phyloP scores from a whole-genome alignment of 331 rosid genomes.

The Spiraea crenata region DNA sequence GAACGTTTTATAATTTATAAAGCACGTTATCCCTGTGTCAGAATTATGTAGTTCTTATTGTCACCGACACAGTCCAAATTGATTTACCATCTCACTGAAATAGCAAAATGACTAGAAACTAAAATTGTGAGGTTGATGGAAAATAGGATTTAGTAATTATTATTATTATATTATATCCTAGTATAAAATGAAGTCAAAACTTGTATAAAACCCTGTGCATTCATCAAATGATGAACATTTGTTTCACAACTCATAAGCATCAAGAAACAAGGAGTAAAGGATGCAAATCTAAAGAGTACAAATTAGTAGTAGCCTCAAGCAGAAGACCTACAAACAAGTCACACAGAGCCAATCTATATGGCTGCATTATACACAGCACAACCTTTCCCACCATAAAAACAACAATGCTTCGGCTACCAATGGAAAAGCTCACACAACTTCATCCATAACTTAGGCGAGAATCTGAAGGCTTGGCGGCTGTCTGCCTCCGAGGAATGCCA shows the following conservation, averaged over 20 bases:
- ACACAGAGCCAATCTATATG: slow-evolving; percentile 12
- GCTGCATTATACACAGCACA: slow-evolving; percentile 24
- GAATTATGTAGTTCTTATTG: too few relatives aligned
- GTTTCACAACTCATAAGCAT: background rate
- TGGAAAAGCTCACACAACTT: background rate
- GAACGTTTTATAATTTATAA: too few relatives aligned
- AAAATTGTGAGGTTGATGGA: too few relatives aligned
- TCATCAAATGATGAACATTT: slow-evolving; percentile 24
- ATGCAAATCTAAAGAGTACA: slow-evolving; percentile 27
- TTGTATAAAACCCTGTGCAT: background rate
- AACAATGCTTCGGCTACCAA: slow-evolving; percentile 3
- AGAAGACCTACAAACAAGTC: slow-evolving; percentile 30
- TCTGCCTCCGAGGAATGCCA: slow-evolving; percentile 79
- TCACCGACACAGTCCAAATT: too few relatives aligned
- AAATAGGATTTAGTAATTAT: too few relatives aligned
- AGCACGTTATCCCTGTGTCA: too few relatives aligned
- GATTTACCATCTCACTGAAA: background rate
- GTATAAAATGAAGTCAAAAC: background rate
- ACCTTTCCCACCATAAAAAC: slow-evolving; percentile 8
- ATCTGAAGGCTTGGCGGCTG: slow-evolving; percentile 44
- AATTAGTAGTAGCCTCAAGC: slow-evolving; percentile 28
- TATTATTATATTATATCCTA: too few relatives aligned
- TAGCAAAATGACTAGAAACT: too few relatives aligned
- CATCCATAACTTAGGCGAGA: slow-evolving; percentile 51
- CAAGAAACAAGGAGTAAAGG: slow-evolving; percentile 5